These are phyloP conservation scores for Colletotrichum falcatum DNA, from an alignment of 2,329 filamentous ascomycete species.

Conservation along the genomic window DNA sequence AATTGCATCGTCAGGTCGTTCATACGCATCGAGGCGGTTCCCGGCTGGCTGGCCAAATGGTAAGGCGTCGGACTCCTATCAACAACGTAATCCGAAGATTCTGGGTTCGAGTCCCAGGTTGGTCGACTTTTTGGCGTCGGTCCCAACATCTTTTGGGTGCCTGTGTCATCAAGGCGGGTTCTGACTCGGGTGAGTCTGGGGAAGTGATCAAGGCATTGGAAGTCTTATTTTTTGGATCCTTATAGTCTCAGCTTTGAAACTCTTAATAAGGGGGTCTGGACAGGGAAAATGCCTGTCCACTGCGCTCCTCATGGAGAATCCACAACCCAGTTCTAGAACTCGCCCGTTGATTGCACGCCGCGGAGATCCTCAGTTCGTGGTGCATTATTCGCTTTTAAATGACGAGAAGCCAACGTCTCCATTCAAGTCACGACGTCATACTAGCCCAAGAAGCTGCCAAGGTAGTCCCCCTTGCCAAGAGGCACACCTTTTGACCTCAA, in stretches of 20 bases:
- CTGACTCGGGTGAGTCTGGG: no score
- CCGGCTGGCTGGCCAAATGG: constrained; percentile 38
- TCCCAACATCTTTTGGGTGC: no score
- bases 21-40: fast-evolving
- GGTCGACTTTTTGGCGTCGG: constrained; percentile 17
- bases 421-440: no score
- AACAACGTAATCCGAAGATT: constrained; percentile 30
- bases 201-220: no score
- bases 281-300: no score
- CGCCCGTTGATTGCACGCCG: fast-evolving
- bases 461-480: constrained; percentile 68
- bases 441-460: constrained; percentile 45
- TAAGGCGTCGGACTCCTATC: constrained; percentile 40
- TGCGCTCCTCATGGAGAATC: no score
- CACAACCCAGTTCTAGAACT: no score
- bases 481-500: constrained; percentile 67
- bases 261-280: no score
- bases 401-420: no score
- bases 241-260: no score
- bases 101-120: constrained; percentile 41
- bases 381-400: neutral
- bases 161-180: neutral
- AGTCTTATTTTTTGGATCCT: no score
- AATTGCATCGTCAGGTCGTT: neutral
- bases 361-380: neutral